phyloP scores from a whole-genome alignment of 2,329 filamentous ascomycete genomes.

The Onygenales sp. region DNA sequence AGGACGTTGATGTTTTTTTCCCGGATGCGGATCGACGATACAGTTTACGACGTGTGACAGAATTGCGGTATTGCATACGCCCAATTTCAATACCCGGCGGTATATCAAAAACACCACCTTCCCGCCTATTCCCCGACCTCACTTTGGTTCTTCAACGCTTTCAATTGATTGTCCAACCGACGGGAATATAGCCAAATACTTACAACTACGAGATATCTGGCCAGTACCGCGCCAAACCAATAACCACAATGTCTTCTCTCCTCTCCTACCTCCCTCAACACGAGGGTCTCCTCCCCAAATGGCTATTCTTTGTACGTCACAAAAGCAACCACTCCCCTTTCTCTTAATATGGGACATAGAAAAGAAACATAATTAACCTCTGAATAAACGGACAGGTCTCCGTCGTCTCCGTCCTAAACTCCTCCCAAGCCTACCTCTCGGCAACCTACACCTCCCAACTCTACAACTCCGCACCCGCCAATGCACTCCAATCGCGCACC shows the following conservation, averaged over 20 bases:
- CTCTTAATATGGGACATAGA: not conserved
- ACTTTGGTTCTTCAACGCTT: too few species aligned
- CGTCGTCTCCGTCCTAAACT: slow-evolving; percentile 73
- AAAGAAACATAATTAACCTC: not conserved
- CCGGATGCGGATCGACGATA: too few species aligned
- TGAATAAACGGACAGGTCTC: slow-evolving; percentile 53
- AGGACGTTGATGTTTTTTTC: not conserved
- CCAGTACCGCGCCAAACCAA: too few species aligned
- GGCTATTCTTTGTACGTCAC: slow-evolving; percentile 52
- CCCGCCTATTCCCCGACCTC: too few species aligned
- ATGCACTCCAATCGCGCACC: slow-evolving; percentile 64
- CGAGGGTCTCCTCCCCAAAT: slow-evolving; percentile 51
- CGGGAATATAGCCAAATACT: too few species aligned
- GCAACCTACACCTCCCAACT: slow-evolving; percentile 76
- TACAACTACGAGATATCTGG: too few species aligned
- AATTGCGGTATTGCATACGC: too few species aligned
- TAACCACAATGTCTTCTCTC: not conserved
- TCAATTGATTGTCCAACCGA: too few species aligned
- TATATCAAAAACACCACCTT: too few species aligned
- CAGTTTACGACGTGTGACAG: too few species aligned
- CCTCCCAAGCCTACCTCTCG: slow-evolving; percentile 71
- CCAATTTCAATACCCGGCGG: too few species aligned
- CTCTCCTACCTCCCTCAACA: slow-evolving; percentile 25
- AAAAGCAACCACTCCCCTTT: not conserved
- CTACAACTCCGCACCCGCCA: slow-evolving; percentile 54